These are phyloP conservation scores for Fusarium pininemorale DNA, from an alignment of 2,329 filamentous ascomycete genomes.

Conservation along the genomic window DNA sequence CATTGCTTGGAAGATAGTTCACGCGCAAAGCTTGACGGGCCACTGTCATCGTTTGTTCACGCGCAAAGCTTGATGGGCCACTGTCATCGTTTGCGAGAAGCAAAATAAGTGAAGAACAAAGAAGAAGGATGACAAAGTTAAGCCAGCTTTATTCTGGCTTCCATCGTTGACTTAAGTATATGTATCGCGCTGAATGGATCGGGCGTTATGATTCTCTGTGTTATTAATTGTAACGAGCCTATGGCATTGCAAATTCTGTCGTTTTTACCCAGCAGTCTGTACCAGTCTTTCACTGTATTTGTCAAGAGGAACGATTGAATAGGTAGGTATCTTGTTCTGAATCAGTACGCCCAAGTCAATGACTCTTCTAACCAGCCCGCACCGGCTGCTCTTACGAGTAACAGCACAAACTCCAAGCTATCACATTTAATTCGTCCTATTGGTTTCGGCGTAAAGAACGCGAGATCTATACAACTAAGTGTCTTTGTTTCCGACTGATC, in stretches of 20 bases:
- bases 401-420: neutral
- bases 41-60: neutral
- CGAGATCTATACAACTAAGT: no score
- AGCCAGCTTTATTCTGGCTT: no score
- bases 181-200: neutral
- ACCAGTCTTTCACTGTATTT: accelerated
- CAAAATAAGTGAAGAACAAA: no score
- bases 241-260: no score
- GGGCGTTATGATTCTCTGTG: no score
- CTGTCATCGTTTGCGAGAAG: neutral
- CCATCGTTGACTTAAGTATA: neutral
- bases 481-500: neutral
- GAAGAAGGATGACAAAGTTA: no score
- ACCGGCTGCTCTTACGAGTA: no score
- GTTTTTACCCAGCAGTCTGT: no score
- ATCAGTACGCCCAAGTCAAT: accelerated
- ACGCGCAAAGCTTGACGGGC: accelerated
- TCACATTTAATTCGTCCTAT: accelerated
- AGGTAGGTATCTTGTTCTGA: neutral
- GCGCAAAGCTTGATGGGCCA: no score
- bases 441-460: neutral
- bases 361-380: accelerated
- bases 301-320: accelerated
- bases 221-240: no score
- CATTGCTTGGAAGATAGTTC: neutral